Evolutionary conservation across 768 basidiomycete species (phyloP), one percentile per base, ranked within the genome.

Genomic region (Pleurotus djamor): DNA sequence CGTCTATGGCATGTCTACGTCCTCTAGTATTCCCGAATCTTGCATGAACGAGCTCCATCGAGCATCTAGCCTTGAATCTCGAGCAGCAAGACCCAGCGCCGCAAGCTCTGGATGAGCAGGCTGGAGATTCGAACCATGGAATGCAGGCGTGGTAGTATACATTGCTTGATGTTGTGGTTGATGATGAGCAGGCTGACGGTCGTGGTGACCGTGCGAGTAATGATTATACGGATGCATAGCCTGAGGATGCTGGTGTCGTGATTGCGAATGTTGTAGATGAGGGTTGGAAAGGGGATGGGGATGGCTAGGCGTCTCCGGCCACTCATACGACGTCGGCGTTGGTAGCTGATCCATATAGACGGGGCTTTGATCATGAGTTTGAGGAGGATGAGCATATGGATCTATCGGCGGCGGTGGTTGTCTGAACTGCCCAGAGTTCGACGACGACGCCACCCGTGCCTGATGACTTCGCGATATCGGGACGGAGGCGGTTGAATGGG

Each of bases 1-100:
- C 21, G 5, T 62, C 45, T 60, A 44, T 61, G 52, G 43, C 65
- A 28, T 68, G 48, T 68, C 59, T 7, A 68, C 62, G n/a, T 67
- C 74, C 28, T 73, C 74, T 58, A 75, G 58, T 8, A 75, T 54
- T 1, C 83, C 81, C 6, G 80, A 82, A 57, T 85, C 80, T 21
- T 81, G 79, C 83, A 87, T 83, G 64, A 87, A 86, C 33, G 79
- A 80, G 57, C 79, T 79, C 85, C 85, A 87, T 21, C 83, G 72
- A 65, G 83, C 82, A 52, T 83, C 83, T 41, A 86, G 65, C 38
- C 82, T 72, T 47, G 83, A 82, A 59, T 80, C 80, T 21, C 82
- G 74, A 8, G 85, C 73, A 4, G 84, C 84, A 28, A 89, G 71
- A 5, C 88, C 88, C 3, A 89, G 76, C 57, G 84, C 79, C 0